Evolutionary conservation across 2,329 filamentous ascomycete species (phyloP), one percentile per base, ranked within the genome.

Genomic region (Akanthomyces lecanii): DNA sequence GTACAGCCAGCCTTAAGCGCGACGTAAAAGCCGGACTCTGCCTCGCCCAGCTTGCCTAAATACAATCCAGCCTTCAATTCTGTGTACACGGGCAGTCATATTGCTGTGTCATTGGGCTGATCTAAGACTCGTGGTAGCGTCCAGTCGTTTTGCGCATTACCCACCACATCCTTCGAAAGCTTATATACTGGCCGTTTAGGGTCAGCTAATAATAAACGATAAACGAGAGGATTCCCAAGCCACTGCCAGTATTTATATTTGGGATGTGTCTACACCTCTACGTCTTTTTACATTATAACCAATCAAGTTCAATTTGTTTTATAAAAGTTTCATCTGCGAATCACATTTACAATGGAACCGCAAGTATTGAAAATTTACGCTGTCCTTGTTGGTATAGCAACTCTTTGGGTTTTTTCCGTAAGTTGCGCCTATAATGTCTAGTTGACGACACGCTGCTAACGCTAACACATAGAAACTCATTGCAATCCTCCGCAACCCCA

Each of bases 241-340:
- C 44, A 47, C 44, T 47, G 18, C 44, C 18, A 23, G 58, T 61
- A 54, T 61, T 53, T 54, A 61, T 53, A 61, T 47, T n/a, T 28
- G 47, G 42, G 40, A n/a, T 25, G 25, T 38, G 28, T 50, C 50
- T 50, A 36, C 40, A 25, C 16, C 28, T 36, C 38, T 57, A 16
- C 28, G 3, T 5, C 40, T 28, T 55, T 21, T 18, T n/a, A 10
- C 40, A 44, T 25, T 12, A 28, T 30, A 53, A 8, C 11, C 21
- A 28, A 50, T 58, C 55, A 21, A 58, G 21, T 36, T 36, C 16
- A 14, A 18, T 21, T 23, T 54, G 12, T n/a, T 44, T 14, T 54
- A 8, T 47, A 28, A 3, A 3, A 36, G 25, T 25, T 40, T n/a
- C 12, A 28, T 23, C n/a, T 21, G 23, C 21, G 21, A 25, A 33